Base-by-base conservation (phyloP, 768 basidiomycete species). In the Naematelia encephala region DNA sequence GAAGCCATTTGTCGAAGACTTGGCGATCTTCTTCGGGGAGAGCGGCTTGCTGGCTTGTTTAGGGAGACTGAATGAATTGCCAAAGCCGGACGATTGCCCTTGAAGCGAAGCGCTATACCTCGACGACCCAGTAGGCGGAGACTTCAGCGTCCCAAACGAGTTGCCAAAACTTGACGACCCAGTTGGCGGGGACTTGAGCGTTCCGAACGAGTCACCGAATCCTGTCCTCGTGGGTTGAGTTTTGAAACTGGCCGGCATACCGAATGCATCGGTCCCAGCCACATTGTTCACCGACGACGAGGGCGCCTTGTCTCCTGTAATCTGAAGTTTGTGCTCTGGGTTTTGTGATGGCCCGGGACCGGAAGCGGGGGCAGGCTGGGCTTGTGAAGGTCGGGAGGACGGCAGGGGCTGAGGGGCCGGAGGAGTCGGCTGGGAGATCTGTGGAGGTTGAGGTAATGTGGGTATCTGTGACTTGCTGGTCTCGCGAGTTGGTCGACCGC, bases 401-500 rank as follows among this genome's bases (percentile, higher is more conserved):
- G n/a, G n/a, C n/a, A n/a, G n/a, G n/a, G n/a, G n/a, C n/a, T n/a
- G n/a, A n/a, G n/a, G n/a, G n/a, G n/a, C 27, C n/a, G 54, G 43
- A 5, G 54, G 54, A 22, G 23, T 43, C 16, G 54, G 26, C 30
- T 30, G 27, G 26, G 50, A 27, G 12, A 29, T 4, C 22, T 34
- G 56, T 14, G 58, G 57, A 21, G 54, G 67, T 10, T 53, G 50
- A 26, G 63, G 57, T 44, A 64, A 50, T 11, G 60, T 60, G 5
- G 58, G 46, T 16, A 65, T 34, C 29, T 56, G 49, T 21, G 47
- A 56, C 42, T 58, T 50, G 45, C 62, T 68, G 1, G 61, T 51
- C 51, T 70, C 71, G 23, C 67, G 51, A 19, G 69, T 68, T 2
- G 76, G 76, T 54, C 76, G 48, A 30, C 76, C 76, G 43, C 76